Evolutionary conservation across 805 yeast species (phyloP).

Genomic region (Spathaspora girioi): DNA sequence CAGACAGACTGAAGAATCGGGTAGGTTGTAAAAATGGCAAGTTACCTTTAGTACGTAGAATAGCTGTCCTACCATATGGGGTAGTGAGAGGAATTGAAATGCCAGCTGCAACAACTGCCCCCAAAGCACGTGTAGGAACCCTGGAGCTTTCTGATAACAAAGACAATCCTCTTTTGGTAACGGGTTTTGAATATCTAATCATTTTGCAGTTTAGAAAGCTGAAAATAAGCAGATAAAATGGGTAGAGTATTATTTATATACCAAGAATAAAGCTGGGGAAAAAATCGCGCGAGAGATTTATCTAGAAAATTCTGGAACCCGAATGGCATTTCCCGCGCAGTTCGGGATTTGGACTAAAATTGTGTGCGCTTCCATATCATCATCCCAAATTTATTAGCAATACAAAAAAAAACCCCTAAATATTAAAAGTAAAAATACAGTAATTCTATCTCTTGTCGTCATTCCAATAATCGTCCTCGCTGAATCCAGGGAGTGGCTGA

Average conservation of each 20-base stretch:
- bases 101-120: neutral
- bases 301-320: neutral
- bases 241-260: neutral
- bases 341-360: neutral
- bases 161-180: neutral
- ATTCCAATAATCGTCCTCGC: constrained; percentile 45
- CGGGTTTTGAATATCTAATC: neutral
- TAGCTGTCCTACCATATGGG: neutral
- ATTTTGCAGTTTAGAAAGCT: neutral
- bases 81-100: neutral
- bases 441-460: constrained; percentile 17
- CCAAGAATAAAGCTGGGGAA: neutral
- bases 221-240: neutral
- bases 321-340: neutral
- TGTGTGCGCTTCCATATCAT: neutral
- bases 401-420: neutral
- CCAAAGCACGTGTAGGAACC: neutral
- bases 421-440: neutral
- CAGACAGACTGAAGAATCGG: neutral
- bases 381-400: neutral
- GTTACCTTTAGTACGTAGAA: neutral
- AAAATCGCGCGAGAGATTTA: neutral
- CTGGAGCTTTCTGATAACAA: neutral
- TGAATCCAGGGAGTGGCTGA: constrained; percentile 43
- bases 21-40: neutral